Evolutionary conservation across 768 basidiomycete genomes (phyloP).

Genomic region (Tremella yokohamensis): DNA sequence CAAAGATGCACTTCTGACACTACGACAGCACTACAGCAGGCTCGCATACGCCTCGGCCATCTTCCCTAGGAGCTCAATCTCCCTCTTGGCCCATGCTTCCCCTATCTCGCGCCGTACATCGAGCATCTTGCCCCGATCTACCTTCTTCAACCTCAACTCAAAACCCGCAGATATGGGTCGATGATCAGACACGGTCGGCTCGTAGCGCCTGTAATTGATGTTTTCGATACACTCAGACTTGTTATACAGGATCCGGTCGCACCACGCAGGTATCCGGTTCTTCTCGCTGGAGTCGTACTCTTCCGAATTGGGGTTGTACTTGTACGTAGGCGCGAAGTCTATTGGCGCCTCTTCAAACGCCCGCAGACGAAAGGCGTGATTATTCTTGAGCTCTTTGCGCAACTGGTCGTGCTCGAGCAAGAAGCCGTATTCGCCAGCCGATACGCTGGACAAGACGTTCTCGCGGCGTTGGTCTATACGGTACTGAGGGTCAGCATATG

Average conservation of each 20-base stretch:
- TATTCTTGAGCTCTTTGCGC: slow-evolving; percentile 77
- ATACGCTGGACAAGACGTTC: slow-evolving; percentile 66
- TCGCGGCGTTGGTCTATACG: slow-evolving; percentile 92
- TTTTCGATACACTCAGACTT: slow-evolving; percentile 58
- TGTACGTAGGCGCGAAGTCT: slow-evolving; percentile 86
- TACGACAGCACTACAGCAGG: too few species aligned
- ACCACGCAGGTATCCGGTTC: slow-evolving; percentile 87
- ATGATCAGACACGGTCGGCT: slow-evolving; percentile 85
- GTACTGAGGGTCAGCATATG: slow-evolving; percentile 54
- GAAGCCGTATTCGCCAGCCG: slow-evolving; percentile 62
- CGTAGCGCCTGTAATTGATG: slow-evolving; percentile 74
- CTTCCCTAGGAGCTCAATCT: slow-evolving; percentile 40
- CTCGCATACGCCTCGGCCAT: slow-evolving; percentile 26
- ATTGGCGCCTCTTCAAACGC: slow-evolving; percentile 75
- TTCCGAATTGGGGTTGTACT: slow-evolving; percentile 75
- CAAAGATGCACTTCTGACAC: too few species aligned
- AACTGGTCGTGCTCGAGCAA: slow-evolving; percentile 79
- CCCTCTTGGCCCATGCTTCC: slow-evolving; percentile 52
- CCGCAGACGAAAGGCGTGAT: slow-evolving; percentile 81
- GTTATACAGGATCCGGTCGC: slow-evolving; percentile 85
- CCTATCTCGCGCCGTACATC: slow-evolving; percentile 61
- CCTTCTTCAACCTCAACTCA: slow-evolving; percentile 66
- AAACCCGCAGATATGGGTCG: slow-evolving; percentile 81
- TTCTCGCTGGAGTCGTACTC: slow-evolving; percentile 88
- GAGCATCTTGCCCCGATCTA: slow-evolving; percentile 61